These are phyloP conservation scores for Gaultheria prostrata DNA, from an alignment of 148 eudicot species.

Conservation along the genomic window DNA sequence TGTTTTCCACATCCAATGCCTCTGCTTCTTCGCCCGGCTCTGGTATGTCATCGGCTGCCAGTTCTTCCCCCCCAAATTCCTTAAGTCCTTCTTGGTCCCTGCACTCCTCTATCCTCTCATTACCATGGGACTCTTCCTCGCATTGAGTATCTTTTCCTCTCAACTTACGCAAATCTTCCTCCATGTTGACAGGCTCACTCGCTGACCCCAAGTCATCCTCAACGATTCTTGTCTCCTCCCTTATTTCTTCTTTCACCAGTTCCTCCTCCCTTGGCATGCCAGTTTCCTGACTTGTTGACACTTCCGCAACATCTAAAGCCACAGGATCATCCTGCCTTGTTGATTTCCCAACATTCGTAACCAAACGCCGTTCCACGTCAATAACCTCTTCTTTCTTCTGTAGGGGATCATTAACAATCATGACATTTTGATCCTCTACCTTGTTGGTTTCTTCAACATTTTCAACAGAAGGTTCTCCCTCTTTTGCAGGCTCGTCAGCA, in stretches of 20 bases:
- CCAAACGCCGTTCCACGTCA: slow-evolving; percentile 18
- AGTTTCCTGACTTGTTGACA: slow-evolving; percentile 26
- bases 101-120: slow-evolving; percentile 42
- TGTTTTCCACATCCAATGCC: slow-evolving; percentile 46
- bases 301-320: slow-evolving; percentile 18
- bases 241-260: slow-evolving; percentile 25
- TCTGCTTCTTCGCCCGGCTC: slow-evolving; percentile 38
- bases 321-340: slow-evolving; percentile 19
- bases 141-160: slow-evolving; percentile 27
- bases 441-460: slow-evolving; percentile 20
- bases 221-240: slow-evolving; percentile 14
- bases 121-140: slow-evolving; percentile 28
- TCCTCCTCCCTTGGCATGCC: slow-evolving; percentile 27
- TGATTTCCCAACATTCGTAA: slow-evolving; percentile 18
- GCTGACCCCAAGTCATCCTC: slow-evolving; percentile 25
- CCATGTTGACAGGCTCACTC: slow-evolving; percentile 24
- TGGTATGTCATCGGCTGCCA: slow-evolving; percentile 42
- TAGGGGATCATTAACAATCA: slow-evolving; percentile 21
- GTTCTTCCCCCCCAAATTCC: slow-evolving; percentile 53
- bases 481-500: slow-evolving; percentile 18
- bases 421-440: slow-evolving; percentile 23
- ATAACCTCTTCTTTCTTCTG: slow-evolving; percentile 25
- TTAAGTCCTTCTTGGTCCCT: slow-evolving; percentile 51
- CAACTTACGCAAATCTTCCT: slow-evolving; percentile 21
- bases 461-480: slow-evolving; percentile 11